Evolutionary conservation across 208 protist genomes (phyloP).

Genomic region (Trypanosoma lewisi): DNA sequence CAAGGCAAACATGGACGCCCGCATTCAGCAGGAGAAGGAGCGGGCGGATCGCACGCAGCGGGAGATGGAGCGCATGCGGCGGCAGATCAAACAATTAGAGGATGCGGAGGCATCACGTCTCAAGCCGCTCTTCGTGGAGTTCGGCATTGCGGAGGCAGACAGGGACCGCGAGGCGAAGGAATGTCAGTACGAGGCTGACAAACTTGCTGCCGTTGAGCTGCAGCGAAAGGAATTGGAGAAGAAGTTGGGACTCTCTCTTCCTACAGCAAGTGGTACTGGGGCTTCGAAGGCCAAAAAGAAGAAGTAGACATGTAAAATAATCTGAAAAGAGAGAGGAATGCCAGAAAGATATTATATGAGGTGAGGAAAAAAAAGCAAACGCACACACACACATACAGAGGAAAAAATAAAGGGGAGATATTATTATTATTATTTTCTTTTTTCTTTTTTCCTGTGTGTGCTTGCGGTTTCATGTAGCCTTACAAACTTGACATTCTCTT

Average conservation of each 20-base stretch:
- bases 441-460: conserved; percentile 2
- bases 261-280: background rate
- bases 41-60: conserved; percentile 51
- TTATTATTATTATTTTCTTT: background rate
- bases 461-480: background rate
- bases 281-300: background rate
- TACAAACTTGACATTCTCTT: too few species aligned
- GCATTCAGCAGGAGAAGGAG: conserved; percentile 85
- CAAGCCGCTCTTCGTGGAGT: conserved; percentile 52
- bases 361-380: background rate
- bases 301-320: conserved; percentile 18
- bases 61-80: conserved; percentile 77
- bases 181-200: conserved; percentile 75
- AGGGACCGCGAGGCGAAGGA: conserved; percentile 62
- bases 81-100: conserved; percentile 75
- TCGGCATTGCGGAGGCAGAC: conserved; percentile 52
- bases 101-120: conserved; percentile 65
- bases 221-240: conserved; percentile 73
- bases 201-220: conserved; percentile 57
- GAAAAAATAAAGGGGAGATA: background rate
- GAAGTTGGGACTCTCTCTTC: conserved; percentile 22
- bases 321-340: background rate
- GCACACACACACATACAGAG: too few species aligned
- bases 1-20: conserved; percentile 64
- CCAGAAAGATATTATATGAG: background rate